These are phyloP conservation scores for Halenospora varia DNA, from an alignment of 495 filamentous ascomycete species.

Conservation along the genomic window DNA sequence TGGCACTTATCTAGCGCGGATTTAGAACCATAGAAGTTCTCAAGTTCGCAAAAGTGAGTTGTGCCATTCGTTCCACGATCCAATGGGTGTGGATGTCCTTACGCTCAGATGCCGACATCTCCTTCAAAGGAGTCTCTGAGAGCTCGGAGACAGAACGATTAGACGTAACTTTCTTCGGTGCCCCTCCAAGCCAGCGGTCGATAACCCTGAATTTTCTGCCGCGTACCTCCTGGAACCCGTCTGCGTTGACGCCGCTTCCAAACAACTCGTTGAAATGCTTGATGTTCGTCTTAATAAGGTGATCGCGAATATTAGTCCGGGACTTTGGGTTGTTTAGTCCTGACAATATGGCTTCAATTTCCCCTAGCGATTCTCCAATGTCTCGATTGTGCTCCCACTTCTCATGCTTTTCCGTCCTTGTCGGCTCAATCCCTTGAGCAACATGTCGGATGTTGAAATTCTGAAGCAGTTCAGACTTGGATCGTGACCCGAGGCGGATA, in stretches of 20 bases:
- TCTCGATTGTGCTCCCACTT: conserved; percentile 26
- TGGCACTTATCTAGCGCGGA: conserved; percentile 31
- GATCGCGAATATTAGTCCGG: conserved; percentile 22
- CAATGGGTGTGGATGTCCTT: conserved; percentile 38
- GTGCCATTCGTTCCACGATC: conserved; percentile 37
- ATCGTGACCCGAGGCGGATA: conserved; percentile 65
- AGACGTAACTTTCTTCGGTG: conserved; percentile 17
- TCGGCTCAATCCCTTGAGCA: conserved; percentile 27
- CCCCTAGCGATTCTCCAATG: conserved; percentile 25
- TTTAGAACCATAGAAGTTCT: conserved; percentile 32
- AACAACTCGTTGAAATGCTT: conserved; percentile 24
- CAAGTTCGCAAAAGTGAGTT: conserved; percentile 30
- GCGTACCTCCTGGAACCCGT: conserved; percentile 20
- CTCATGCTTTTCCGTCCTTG: conserved; percentile 37
- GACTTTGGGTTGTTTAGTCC: conserved; percentile 21
- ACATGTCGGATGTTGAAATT: conserved; percentile 44
- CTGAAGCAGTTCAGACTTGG: conserved; percentile 54
- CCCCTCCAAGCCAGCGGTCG: conserved; percentile 21
- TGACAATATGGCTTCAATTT: conserved; percentile 22
- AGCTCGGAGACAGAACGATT: conserved; percentile 18
- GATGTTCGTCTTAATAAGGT: conserved; percentile 21
- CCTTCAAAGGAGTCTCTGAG: conserved; percentile 20
- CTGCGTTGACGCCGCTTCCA: conserved; percentile 18
- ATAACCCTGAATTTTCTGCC: conserved; percentile 21
- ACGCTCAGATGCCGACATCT: conserved; percentile 30